Base-by-base conservation (phyloP, 108 stramenopile species). In the Cyclotella atomus region DNA sequence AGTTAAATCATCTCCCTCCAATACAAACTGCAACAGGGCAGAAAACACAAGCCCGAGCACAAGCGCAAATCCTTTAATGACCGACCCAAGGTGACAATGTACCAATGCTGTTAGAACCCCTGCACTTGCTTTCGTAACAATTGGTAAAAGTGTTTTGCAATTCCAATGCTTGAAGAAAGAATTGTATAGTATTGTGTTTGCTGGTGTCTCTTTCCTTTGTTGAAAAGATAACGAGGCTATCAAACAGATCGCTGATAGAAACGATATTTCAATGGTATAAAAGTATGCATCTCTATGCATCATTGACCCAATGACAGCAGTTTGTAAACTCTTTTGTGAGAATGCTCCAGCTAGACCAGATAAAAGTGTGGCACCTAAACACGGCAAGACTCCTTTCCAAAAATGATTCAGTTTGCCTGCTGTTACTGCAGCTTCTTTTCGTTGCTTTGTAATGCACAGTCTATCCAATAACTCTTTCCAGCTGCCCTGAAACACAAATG, bases 321-420 rank as follows among this genome's bases (percentile, higher is more conserved):
- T 53, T 75, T 94, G 91, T 56, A 97, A 62, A 30, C 84, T 85
- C 61, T 82, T 84, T 83, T 97, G 97, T 5, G 91, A 87, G n/a
- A 97, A 59, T 46, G 97, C 92, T 23, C 92, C 95, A 19, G 88
- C 86, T 0, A 96, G 61, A 1, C 97, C 97, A 10, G 91, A 91
- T 27, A 96, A 59, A 7, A 94, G 62, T 4, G 85, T 85, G 10
- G 92, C 94, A 16, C 50, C 67, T 9, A 94, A 66, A 54, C 77
- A 82, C 1, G 92, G 92, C 5, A 87, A 7, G 5, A 93, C 85
- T 29, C 92, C 92, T 14, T 57, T 43, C 20, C 50, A 35, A 7
- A 77, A 32, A 32, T 32, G 9, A 30, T 32, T 29, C 10, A 7
- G 28, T 2, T 57, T 28, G 29, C 12, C 30, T 19, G 16, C 12